phyloP scores from a whole-genome alignment of 768 basidiomycete genomes.

The button mushroom (Agaricus bisporus) region DNA sequence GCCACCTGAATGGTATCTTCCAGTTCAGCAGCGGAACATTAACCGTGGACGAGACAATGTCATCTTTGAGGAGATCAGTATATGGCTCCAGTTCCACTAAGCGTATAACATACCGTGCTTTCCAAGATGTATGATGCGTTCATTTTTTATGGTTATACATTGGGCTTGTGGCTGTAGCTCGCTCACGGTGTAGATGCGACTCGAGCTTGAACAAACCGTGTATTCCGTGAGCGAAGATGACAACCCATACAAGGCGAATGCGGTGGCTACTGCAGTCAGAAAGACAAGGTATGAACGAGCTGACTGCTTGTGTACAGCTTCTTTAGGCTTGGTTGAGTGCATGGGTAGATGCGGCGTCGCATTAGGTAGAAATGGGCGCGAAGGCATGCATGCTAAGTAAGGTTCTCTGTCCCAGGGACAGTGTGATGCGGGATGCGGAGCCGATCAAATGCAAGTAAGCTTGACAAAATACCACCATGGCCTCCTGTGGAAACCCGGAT shows the following conservation, averaged over 20 bases:
- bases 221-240: slow-evolving; percentile 24
- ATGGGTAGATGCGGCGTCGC: background rate
- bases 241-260: background rate
- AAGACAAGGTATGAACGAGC: background rate
- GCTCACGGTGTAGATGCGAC: slow-evolving; percentile 69
- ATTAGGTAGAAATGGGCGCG: too few species aligned
- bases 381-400: too few species aligned
- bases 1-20: background rate
- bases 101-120: slow-evolving; percentile 33
- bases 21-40: background rate
- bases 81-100: background rate
- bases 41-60: background rate
- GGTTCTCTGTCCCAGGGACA: too few species aligned
- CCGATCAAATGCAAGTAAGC: too few species aligned
- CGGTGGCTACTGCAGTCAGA: background rate
- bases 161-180: slow-evolving; percentile 41
- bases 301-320: background rate
- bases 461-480: slow-evolving; percentile 13
- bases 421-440: too few species aligned
- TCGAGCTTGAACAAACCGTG: slow-evolving; percentile 47
- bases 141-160: slow-evolving; percentile 52
- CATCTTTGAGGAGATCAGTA: background rate
- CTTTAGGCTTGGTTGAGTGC: slow-evolving; percentile 1
- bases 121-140: slow-evolving; percentile 43
- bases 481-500: slow-evolving; percentile 61